Conservation (phyloP, 192 early-diverging fungal genomes). For the Backusella tuberculispora region DNA sequence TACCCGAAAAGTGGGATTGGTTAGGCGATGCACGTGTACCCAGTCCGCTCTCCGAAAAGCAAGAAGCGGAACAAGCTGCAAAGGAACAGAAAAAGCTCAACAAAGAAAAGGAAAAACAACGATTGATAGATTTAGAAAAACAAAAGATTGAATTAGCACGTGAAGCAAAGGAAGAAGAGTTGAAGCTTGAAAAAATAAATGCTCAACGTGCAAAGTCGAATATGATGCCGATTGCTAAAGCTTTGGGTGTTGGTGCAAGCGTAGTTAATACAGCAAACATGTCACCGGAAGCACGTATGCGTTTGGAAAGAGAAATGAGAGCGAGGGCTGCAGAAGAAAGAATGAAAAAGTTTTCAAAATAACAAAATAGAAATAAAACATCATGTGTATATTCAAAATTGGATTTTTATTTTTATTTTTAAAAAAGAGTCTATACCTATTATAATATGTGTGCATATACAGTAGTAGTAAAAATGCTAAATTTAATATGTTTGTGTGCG, state of each 20-base stretch:
- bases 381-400: background rate
- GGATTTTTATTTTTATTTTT: too few species aligned
- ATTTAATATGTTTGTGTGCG: too few species aligned
- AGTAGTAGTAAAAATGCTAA: too few species aligned
- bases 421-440: too few species aligned
- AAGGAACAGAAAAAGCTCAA: slow-evolving; percentile 67
- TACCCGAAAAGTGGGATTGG: slow-evolving; percentile 72
- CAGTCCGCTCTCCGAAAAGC: slow-evolving; percentile 70
- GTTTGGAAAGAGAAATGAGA: slow-evolving; percentile 79
- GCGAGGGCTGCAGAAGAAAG: slow-evolving; percentile 79
- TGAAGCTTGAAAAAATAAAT: slow-evolving; percentile 32
- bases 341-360: slow-evolving; percentile 4
- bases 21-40: slow-evolving; percentile 64
- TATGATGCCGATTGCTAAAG: slow-evolving; percentile 28
- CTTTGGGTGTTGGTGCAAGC: slow-evolving; percentile 32
- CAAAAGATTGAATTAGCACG: slow-evolving; percentile 43
- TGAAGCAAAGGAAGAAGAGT: slow-evolving; percentile 26
- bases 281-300: slow-evolving; percentile 68
- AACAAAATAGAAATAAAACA: background rate
- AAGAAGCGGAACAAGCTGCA: slow-evolving; percentile 63
- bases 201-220: slow-evolving; percentile 21
- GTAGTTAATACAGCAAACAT: slow-evolving; percentile 46
- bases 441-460: too few species aligned
- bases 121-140: slow-evolving; percentile 50
- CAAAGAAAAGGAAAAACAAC: slow-evolving; percentile 64